Percentiles rank a stretch among this genome's conserved stretches.
Evolutionary conservation across 345 rosid genomes (phyloP).

Genomic region (Ceriops tagal): DNA sequence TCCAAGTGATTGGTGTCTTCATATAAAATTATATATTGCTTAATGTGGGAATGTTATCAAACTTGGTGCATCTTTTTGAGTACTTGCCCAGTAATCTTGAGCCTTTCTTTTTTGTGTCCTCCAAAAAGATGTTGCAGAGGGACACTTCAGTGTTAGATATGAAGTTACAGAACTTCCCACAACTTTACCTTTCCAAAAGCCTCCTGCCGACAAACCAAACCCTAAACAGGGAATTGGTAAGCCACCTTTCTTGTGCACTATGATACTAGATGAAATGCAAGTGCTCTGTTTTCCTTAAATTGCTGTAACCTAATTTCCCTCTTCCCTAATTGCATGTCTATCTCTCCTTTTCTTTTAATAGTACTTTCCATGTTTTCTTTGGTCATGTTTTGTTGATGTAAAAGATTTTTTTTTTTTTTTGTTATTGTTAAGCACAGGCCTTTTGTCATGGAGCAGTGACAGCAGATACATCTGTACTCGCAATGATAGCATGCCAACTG

Average conservation of each 20-base stretch:
- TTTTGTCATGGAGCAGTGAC: conserved; percentile 91
- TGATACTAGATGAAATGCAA: too few relatives aligned
- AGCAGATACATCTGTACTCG: conserved; percentile 82
- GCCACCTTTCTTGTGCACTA: conserved; percentile 19
- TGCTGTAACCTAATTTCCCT: too few relatives aligned
- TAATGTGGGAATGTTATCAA: too few relatives aligned
- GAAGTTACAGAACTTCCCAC: conserved; percentile 80
- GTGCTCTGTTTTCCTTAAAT: too few relatives aligned
- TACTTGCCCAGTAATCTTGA: conserved; percentile 1
- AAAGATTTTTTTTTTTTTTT: not conserved
- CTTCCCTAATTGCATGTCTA: too few relatives aligned
- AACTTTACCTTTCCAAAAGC: conserved; percentile 77
- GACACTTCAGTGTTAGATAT: conserved; percentile 68
- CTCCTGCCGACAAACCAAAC: conserved; percentile 71
- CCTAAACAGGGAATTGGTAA: conserved; percentile 98
- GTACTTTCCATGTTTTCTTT: too few relatives aligned
- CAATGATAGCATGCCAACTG: conserved; percentile 54
- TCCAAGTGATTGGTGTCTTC: not conserved
- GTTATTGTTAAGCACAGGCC: conserved; percentile 44
- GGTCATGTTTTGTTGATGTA: too few relatives aligned
- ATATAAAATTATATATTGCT: not conserved
- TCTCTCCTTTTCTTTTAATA: too few relatives aligned
- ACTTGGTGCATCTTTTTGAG: not conserved
- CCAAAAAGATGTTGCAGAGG: conserved; percentile 57
- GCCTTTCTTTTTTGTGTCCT: not conserved